A percentile compares a stretch with the other conserved stretches of the same genome.
phyloP scores from a whole-genome alignment of 1,284 basidiomycete species.

The Microbotryomycetes sp. region DNA sequence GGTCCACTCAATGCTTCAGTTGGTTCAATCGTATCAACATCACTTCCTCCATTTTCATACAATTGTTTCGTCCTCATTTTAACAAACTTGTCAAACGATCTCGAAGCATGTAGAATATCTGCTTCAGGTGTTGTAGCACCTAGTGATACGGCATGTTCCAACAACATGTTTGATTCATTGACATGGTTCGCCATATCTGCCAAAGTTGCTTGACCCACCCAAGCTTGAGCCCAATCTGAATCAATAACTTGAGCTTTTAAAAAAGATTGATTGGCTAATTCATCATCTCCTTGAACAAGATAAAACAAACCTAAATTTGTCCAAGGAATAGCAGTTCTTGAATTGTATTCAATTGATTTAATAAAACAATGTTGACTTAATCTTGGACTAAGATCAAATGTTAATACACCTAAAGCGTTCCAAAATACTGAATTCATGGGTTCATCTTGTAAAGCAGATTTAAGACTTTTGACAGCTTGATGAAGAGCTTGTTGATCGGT shows the following conservation, averaged over 20 bases:
- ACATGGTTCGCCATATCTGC: constrained; percentile 62
- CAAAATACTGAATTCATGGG: constrained; percentile 71
- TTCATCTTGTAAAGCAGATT: constrained; percentile 67
- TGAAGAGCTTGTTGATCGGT: constrained; percentile 45
- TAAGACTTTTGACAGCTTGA: constrained; percentile 59
- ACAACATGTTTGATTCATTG: constrained; percentile 60
- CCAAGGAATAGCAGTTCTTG: constrained; percentile 64
- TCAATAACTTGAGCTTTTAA: constrained; percentile 83
- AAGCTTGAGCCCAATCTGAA: constrained; percentile 82
- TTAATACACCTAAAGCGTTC: constrained; percentile 69
- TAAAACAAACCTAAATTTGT: constrained; percentile 85
- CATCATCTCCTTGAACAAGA: constrained; percentile 69
- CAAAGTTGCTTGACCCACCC: constrained; percentile 87
- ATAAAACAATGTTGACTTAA: constrained; percentile 88
- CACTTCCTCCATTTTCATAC: neutral
- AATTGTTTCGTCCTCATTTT: neutral
- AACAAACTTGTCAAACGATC: constrained; percentile 52
- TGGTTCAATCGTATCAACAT: neutral
- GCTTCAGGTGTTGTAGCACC: constrained; percentile 58
- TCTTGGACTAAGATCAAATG: constrained; percentile 61
- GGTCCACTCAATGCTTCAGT: constrained; percentile 44
- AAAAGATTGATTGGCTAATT: constrained; percentile 81
- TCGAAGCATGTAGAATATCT: constrained; percentile 69
- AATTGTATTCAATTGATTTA: constrained; percentile 75
- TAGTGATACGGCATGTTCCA: constrained; percentile 71